Percentiles rank a stretch among this genome's conserved stretches.
Evolutionary conservation across 371 early-diverging fungal species (phyloP).

Genomic region (Mortierella sp.): DNA sequence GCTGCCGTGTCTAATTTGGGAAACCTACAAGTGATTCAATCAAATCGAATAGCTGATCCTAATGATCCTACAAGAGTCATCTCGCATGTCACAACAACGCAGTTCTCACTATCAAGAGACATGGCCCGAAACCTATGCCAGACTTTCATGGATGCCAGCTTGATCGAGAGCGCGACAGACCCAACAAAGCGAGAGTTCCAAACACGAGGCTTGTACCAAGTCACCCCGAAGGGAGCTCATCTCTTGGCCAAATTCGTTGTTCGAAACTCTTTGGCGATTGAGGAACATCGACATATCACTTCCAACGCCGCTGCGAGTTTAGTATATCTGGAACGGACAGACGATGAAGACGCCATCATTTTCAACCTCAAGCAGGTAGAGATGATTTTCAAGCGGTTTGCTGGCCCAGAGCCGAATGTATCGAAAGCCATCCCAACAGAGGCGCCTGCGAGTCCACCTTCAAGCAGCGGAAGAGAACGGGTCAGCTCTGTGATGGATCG

Average conservation of each 20-base stretch:
- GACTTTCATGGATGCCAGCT: constrained; percentile 67
- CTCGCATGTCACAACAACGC: constrained; percentile 68
- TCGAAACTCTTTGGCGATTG: constrained; percentile 40
- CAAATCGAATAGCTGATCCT: constrained; percentile 64
- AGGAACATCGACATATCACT: constrained; percentile 39
- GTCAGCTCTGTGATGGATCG: constrained; percentile 21
- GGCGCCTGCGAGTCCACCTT: not conserved
- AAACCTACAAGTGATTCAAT: constrained; percentile 64
- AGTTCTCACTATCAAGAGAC: constrained; percentile 68
- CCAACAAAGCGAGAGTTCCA: constrained; percentile 62
- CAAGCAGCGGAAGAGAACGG: constrained; percentile 20
- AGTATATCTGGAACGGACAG: constrained; percentile 45
- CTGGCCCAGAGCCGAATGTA: constrained; percentile 46
- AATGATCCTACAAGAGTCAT: constrained; percentile 64
- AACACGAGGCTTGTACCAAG: constrained; percentile 64
- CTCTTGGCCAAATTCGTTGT: constrained; percentile 59
- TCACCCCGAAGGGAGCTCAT: constrained; percentile 70
- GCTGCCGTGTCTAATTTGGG: constrained; percentile 67
- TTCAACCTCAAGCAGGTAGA: constrained; percentile 37
- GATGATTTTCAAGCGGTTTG: constrained; percentile 52
- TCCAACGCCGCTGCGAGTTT: constrained; percentile 31
- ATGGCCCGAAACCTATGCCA: constrained; percentile 75
- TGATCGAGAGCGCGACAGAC: constrained; percentile 67
- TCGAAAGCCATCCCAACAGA: not conserved
- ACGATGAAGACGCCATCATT: constrained; percentile 49